These are phyloP conservation scores for Malassezia sp. DNA, from an alignment of 1,284 basidiomycete species.

Conservation along the genomic window DNA sequence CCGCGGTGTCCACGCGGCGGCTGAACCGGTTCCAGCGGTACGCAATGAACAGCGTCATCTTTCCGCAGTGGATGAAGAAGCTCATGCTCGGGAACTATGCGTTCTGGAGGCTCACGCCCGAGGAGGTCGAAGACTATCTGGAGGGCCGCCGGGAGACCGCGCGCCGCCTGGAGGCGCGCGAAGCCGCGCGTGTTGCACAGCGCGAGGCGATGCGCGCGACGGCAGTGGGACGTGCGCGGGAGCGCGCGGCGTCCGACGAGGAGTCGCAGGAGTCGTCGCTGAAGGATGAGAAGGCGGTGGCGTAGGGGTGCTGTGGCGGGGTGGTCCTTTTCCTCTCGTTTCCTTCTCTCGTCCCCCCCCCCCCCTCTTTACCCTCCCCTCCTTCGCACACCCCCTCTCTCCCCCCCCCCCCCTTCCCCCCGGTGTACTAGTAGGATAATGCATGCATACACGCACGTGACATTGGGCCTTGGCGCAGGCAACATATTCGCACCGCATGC, in stretches of 20 bases:
- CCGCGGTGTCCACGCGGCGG: constrained; percentile 18
- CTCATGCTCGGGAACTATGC: constrained; percentile 27
- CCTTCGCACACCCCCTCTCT: too few species aligned
- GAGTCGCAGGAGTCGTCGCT: too few species aligned
- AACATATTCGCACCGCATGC: too few species aligned
- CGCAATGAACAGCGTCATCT: constrained; percentile 13
- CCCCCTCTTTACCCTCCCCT: too few species aligned
- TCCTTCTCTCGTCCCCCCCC: neutral
- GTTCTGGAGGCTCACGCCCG: constrained; percentile 41
- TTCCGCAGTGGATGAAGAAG: constrained; percentile 43
- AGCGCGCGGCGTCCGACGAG: too few species aligned
- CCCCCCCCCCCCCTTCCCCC: too few species aligned
- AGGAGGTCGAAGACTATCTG: constrained; percentile 36
- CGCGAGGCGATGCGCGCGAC: constrained; percentile 15
- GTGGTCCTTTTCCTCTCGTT: neutral
- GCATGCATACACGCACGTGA: too few species aligned
- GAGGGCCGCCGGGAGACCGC: constrained; percentile 35
- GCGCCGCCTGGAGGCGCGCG: constrained; percentile 21
- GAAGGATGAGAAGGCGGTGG: too few species aligned
- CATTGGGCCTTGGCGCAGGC: too few species aligned
- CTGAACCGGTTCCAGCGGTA: constrained; percentile 17
- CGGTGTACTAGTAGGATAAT: too few species aligned
- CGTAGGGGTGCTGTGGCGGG: neutral
- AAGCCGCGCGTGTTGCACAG: constrained; percentile 25
- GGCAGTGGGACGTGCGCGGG: too few species aligned